Evolutionary conservation across 1,284 basidiomycete species (phyloP).

Genomic region (Neonothopanus nambi): DNA sequence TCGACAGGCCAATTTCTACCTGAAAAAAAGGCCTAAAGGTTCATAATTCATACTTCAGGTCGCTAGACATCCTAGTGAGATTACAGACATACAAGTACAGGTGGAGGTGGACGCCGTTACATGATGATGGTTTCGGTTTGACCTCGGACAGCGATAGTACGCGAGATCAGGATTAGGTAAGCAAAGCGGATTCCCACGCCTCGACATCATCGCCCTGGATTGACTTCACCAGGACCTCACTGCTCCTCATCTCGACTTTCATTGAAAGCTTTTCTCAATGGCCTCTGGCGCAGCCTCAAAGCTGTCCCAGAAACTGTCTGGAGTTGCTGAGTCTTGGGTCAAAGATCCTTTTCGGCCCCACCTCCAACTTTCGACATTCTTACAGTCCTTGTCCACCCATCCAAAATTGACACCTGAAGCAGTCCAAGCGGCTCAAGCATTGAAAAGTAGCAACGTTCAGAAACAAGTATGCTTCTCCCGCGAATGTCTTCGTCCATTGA

Average conservation of each 20-base stretch:
- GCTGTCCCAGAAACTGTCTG: constrained; percentile 48
- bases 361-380: constrained; percentile 65
- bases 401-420: constrained; percentile 62
- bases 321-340: constrained; percentile 59
- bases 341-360: constrained; percentile 73
- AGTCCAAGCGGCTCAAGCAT: constrained; percentile 53
- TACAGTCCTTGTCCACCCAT: constrained; percentile 64
- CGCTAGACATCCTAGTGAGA: no score
- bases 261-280: constrained; percentile 11
- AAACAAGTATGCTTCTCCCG: constrained; percentile 51
- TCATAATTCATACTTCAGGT: no score
- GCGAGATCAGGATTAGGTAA: no score
- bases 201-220: no score
- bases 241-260: neutral
- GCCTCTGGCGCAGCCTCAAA: constrained; percentile 36
- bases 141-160: no score
- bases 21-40: no score
- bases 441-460: constrained; percentile 54
- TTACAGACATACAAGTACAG: no score
- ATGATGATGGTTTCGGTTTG: no score
- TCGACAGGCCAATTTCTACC: no score
- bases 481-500: constrained; percentile 22
- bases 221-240: no score
- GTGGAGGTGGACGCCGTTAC: no score
- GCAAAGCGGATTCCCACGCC: no score